Conservation (phyloP, 441 rosid genomes). For the Viola pubescens region DNA sequence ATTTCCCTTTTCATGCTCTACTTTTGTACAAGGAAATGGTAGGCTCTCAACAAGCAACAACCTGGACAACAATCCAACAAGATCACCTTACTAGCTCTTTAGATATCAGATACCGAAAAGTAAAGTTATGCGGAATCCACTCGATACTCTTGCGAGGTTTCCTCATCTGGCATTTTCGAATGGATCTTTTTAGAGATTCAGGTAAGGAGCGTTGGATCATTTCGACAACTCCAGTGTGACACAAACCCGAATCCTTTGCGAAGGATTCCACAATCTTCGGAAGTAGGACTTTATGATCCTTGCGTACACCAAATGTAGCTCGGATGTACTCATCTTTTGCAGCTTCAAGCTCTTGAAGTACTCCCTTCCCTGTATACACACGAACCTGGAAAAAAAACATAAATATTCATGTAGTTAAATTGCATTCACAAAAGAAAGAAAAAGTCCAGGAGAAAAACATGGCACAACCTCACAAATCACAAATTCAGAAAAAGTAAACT, state of each 20-base stretch:
- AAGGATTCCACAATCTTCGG: slow-evolving; percentile 78
- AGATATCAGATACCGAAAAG: slow-evolving; percentile 73
- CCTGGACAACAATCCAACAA: slow-evolving; percentile 14
- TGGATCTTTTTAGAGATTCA: slow-evolving; percentile 43
- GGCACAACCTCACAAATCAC: background rate
- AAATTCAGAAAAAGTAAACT: background rate
- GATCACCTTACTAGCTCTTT: slow-evolving; percentile 64
- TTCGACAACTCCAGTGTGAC: slow-evolving; percentile 47
- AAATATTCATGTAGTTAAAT: background rate
- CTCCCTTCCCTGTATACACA: slow-evolving; percentile 57
- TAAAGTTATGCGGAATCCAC: slow-evolving; percentile 78
- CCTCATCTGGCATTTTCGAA: slow-evolving; percentile 47
- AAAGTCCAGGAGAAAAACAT: background rate
- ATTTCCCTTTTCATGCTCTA: slow-evolving; percentile 19
- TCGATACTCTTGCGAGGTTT: slow-evolving; percentile 59
- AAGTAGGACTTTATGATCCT: slow-evolving; percentile 59
- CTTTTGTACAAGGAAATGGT: slow-evolving; percentile 25
- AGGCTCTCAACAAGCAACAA: slow-evolving; percentile 14
- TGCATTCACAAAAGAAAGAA: background rate
- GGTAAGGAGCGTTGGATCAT: slow-evolving; percentile 63
- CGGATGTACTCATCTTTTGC: slow-evolving; percentile 80
- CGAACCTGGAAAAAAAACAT: slow-evolving; percentile 52
- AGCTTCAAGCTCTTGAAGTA: slow-evolving; percentile 72
- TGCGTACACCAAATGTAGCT: slow-evolving; percentile 55
- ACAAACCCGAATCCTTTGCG: slow-evolving; percentile 64